Base-by-base conservation (phyloP, 1,284 basidiomycete species). In the Anthracocystis walkeri region DNA sequence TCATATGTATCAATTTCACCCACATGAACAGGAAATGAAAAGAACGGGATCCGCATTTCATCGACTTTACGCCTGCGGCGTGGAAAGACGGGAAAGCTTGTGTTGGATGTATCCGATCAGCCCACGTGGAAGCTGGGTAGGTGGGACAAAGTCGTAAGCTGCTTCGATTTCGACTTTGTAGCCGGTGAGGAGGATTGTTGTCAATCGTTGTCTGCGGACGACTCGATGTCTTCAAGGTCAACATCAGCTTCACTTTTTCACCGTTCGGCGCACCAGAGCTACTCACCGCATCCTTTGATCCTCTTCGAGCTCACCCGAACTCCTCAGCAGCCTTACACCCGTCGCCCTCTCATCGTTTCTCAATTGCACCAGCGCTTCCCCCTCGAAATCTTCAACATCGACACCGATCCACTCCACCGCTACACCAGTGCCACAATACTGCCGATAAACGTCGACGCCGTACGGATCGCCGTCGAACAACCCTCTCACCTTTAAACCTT, bases 121-220 rank as follows among this genome's bases (percentile, higher is more conserved):
- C 20, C 66, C 66, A n/a, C 29, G 16, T 1, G 21, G 7, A 2
- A 11, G 31, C 2, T n/a, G 41, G 6, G n/a, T n/a, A 14, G 45
- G 21, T 4, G 33, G 3, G 16, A 6, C 44, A 16, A 53, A 72
- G 4, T 54, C 44, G 51, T 74, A 77, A 14, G 73, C 50, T 16
- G 75, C 71, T 33, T 82, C 78, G 10, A 82, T 61, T 54, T 82
- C 78, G 20, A 72, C 75, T 49, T 80, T 80, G 63, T 78, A 77
- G 0, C 78, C 76, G 0, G 18, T 14, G 23, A 77, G 56, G 6
- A 82, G 63, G 56, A 77, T 75, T 2, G 38, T 18, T 16, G 72
- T 68, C 16, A 82, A 49, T 46, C 64, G 68, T 2, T 4, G 3
- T 20, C 73, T 74, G 41, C 38, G 14, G 7, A 3, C 23, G 16